Conservation (phyloP, 2,329 filamentous ascomycete species). For the Venturia nashicola region DNA sequence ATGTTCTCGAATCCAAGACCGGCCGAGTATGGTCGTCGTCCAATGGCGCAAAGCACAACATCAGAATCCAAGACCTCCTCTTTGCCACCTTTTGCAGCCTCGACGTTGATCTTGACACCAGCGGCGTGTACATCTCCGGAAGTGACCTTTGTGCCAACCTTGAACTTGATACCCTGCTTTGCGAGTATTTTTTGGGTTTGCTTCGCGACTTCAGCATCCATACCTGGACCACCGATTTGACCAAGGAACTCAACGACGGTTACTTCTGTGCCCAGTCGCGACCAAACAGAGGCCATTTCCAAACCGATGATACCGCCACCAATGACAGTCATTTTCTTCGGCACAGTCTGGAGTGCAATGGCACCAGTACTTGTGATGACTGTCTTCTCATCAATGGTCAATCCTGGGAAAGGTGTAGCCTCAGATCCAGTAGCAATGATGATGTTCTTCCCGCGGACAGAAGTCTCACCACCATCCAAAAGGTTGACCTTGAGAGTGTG, state of each 20-base stretch:
- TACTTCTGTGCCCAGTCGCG: constrained; percentile 80
- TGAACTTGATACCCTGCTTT: constrained; percentile 98
- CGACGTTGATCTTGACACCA: constrained; percentile 68
- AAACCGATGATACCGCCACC: constrained; percentile 97
- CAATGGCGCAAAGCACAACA: constrained; percentile 92
- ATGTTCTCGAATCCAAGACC: constrained; percentile 91
- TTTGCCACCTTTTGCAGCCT: constrained; percentile 94
- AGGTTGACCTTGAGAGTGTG: constrained; percentile 86
- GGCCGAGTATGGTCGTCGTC: constrained; percentile 84
- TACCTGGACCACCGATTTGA: constrained; percentile 94
- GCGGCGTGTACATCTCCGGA: constrained; percentile 71
- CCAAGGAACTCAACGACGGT: constrained; percentile 94
- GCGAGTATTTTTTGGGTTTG: constrained; percentile 79
- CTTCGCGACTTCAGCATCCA: constrained; percentile 93
- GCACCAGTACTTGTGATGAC: constrained; percentile 95
- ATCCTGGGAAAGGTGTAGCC: constrained; percentile 87
- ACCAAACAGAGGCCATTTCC: constrained; percentile 98
- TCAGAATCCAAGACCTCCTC: constrained; percentile 83
- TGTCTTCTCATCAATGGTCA: constrained; percentile 94
- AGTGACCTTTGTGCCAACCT: constrained; percentile 90
- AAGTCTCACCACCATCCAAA: constrained; percentile 82
- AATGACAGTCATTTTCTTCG: constrained; percentile 94
- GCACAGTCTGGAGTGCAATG: constrained; percentile 77
- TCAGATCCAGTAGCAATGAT: constrained; percentile 94
- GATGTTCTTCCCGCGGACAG: constrained; percentile 87